A percentile compares a stretch with the other conserved stretches of the same genome.
Conservation (phyloP, 129 eudicot species). For the Tanacetum coccineum region DNA sequence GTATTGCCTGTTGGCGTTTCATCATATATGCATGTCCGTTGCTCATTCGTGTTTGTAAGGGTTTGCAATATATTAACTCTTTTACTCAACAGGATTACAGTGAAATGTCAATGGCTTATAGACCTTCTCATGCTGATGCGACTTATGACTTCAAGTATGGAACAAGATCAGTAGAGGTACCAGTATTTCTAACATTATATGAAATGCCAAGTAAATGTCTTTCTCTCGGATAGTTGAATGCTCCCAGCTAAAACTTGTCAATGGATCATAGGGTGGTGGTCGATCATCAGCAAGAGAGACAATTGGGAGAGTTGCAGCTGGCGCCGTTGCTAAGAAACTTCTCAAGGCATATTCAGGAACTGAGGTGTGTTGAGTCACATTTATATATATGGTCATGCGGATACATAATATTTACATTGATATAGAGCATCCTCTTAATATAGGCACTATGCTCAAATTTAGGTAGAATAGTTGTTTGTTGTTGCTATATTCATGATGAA, state of each 20-base stretch:
- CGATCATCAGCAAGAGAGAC: constrained; percentile 99
- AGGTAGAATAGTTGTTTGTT: neutral
- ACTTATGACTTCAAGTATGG: constrained; percentile 96
- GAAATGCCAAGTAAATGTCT: too few relatives aligned
- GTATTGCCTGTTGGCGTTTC: constrained; percentile 10
- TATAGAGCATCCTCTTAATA: constrained; percentile 1
- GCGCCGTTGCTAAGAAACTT: constrained; percentile 90
- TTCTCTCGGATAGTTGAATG: too few relatives aligned
- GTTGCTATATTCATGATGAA: neutral
- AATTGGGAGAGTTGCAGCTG: constrained; percentile 98
- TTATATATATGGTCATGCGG: neutral
- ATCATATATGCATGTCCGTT: neutral
- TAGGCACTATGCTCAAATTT: neutral
- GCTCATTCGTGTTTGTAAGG: constrained; percentile 14
- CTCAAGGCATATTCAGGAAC: constrained; percentile 76
- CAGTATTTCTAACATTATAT: neutral
- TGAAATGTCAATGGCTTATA: constrained; percentile 93
- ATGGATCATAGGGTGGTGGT: too few relatives aligned
- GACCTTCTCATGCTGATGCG: constrained; percentile 99
- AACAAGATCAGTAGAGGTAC: constrained; percentile 91
- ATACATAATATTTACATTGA: neutral
- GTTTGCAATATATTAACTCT: constrained; percentile 13
- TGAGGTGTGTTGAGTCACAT: constrained; percentile 48
- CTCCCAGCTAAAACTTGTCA: too few relatives aligned
- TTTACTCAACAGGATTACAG: constrained; percentile 64